Evolutionary conservation across 2,329 filamentous ascomycete genomes (phyloP).

Genomic region (Fusarium buharicum): DNA sequence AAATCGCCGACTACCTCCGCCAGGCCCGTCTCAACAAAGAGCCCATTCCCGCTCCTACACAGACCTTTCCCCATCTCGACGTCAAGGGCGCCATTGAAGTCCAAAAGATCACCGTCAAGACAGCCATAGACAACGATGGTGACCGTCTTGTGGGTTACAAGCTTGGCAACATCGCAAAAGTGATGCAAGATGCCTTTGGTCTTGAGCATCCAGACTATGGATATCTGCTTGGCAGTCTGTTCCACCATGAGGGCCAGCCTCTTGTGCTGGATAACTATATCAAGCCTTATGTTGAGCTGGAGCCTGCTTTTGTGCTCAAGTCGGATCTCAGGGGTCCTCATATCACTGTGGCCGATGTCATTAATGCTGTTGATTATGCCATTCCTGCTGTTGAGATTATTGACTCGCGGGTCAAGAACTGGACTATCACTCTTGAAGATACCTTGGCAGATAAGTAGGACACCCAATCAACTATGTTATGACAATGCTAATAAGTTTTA

Average conservation of each 20-base stretch:
- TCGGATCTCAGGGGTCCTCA: slow-evolving; percentile 41
- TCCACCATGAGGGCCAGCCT: slow-evolving; percentile 42
- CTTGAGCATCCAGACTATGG: slow-evolving; percentile 46
- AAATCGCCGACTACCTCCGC: slow-evolving; percentile 33
- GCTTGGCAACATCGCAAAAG: slow-evolving; percentile 47
- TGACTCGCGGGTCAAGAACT: slow-evolving; percentile 44
- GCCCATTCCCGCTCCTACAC: slow-evolving; percentile 37
- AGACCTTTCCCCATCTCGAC: slow-evolving; percentile 37
- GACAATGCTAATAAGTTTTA: neutral
- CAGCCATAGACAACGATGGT: slow-evolving; percentile 33
- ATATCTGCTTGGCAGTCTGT: slow-evolving; percentile 42
- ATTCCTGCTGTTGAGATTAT: slow-evolving; percentile 47
- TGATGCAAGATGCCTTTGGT: slow-evolving; percentile 46
- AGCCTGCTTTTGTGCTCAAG: slow-evolving; percentile 45
- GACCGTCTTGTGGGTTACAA: slow-evolving; percentile 45
- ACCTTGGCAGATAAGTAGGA: slow-evolving; percentile 44
- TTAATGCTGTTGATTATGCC: slow-evolving; percentile 45
- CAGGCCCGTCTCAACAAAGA: slow-evolving; percentile 31
- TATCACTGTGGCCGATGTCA: slow-evolving; percentile 44
- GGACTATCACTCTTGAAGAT: slow-evolving; percentile 42
- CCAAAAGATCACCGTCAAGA: slow-evolving; percentile 36
- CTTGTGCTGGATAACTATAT: slow-evolving; percentile 38
- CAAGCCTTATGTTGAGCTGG: slow-evolving; percentile 45
- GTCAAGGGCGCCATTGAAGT: slow-evolving; percentile 40
- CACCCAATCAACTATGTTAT: neutral